These are phyloP conservation scores for Haplosporangium gracile DNA, from an alignment of 192 early-diverging fungal species.

Conservation along the genomic window DNA sequence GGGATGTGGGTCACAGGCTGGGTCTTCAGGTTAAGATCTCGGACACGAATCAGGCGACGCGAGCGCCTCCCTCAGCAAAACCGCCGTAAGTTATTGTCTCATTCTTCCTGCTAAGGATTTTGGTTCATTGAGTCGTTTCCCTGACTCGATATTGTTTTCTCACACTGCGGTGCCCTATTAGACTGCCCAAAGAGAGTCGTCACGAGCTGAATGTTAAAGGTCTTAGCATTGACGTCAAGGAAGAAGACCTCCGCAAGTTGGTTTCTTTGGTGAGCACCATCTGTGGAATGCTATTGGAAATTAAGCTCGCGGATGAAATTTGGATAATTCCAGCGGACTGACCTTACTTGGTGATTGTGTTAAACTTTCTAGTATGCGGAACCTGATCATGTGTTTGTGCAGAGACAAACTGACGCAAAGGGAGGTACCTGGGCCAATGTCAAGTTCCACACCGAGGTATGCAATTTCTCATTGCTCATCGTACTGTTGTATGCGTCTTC, in stretches of 20 bases:
- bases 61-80: not conserved
- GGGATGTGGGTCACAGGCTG: constrained; percentile 36
- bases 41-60: constrained; percentile 20
- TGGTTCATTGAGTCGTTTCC: not conserved
- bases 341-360: not conserved
- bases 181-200: constrained; percentile 42
- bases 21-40: constrained; percentile 48
- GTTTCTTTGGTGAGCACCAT: constrained; percentile 16
- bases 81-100: constrained; percentile 28
- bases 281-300: not conserved
- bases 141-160: not conserved
- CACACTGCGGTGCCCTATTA: not conserved
- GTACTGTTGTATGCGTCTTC: not conserved
- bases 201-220: constrained; percentile 41
- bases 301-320: too few species aligned
- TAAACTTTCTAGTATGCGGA: constrained; percentile 13
- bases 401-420: not conserved
- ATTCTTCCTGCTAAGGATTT: not conserved
- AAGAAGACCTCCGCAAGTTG: constrained; percentile 38
- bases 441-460: constrained; percentile 45
- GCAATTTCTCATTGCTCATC: not conserved
- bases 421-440: constrained; percentile 35
- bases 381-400: constrained; percentile 18
- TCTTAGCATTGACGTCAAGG: constrained; percentile 29
- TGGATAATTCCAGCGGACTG: not conserved